These are phyloP conservation scores for Lasiodiplodia hormozganensis DNA, from an alignment of 2,329 filamentous ascomycete species.

Conservation along the genomic window DNA sequence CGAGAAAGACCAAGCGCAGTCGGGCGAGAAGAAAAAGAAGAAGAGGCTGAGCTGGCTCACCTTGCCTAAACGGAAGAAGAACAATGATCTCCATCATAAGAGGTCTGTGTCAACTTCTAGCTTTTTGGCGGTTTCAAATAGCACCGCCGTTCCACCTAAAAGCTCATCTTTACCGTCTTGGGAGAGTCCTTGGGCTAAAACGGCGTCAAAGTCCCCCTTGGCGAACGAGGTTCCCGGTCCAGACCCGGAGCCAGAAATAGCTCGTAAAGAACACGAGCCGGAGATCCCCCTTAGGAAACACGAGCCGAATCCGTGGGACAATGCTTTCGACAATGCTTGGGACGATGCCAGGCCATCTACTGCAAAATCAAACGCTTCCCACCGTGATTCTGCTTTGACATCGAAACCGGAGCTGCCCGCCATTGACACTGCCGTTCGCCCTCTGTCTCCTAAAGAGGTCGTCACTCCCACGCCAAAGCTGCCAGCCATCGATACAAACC, in stretches of 20 bases:
- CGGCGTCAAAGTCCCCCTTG: slow-evolving; percentile 17
- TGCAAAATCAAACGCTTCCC: slow-evolving; percentile 17
- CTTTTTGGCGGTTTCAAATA: slow-evolving; percentile 14
- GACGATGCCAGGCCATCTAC: slow-evolving; percentile 17
- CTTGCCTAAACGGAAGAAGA: slow-evolving; percentile 20
- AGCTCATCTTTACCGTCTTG: slow-evolving; percentile 9
- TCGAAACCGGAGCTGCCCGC: background rate
- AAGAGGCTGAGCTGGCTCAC: slow-evolving; percentile 26
- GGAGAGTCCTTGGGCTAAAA: slow-evolving; percentile 19
- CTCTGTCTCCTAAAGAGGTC: background rate
- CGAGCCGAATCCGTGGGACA: slow-evolving; percentile 26
- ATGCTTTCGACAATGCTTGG: slow-evolving; percentile 23
- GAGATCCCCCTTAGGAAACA: slow-evolving; percentile 20
- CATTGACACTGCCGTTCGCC: background rate
- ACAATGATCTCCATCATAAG: slow-evolving; percentile 19
- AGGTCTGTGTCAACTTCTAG: slow-evolving; percentile 20
- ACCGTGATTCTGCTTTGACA: background rate
- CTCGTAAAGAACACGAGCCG: slow-evolving; percentile 25
- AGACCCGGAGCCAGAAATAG: slow-evolving; percentile 22
- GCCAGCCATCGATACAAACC: background rate
- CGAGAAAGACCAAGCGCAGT: background rate
- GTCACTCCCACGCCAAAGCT: background rate
- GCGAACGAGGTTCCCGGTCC: slow-evolving; percentile 5
- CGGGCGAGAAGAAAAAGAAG: slow-evolving; percentile 17
- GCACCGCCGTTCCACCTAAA: slow-evolving; percentile 5